Evolutionary conservation across 2,329 filamentous ascomycete genomes (phyloP), one percentile per base, ranked within the genome.

Genomic region (Calonectria pseudoturangicola): DNA sequence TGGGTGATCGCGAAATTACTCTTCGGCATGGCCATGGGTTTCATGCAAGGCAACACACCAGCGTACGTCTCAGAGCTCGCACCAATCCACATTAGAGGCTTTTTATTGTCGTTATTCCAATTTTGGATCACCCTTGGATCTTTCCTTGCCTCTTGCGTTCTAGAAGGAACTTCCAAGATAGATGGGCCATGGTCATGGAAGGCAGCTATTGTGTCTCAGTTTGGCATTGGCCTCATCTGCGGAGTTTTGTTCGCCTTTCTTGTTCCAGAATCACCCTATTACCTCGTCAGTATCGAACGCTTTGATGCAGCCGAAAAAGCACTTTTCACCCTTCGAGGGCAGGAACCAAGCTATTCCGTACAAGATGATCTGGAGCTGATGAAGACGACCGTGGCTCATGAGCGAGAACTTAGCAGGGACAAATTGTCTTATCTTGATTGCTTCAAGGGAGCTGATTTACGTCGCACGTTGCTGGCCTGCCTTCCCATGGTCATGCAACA

Each of bases 11-110:
- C 54, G 3, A 58, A 58, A 41, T 27, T 58, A 13, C 3, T 58
- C 16, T 58, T 58, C 7, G 54, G 54, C 2, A 58, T 58, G 54
- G 54, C 33, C n/a, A 58, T 58, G 54, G 54, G 54, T 58, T 58
- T 58, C 12, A 58, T 58, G 54, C 54, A 58, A 27, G 54, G 54
- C 2, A 58, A 58, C 10, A 58, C 54, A 8, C 54, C 33, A 58
- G 21, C 54, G 13, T 41, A 58, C 1, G 54, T 58, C n/a, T 58
- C 54, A 25, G 54, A 41, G 33, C 33, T 58, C 1, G 33, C 54
- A 25, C 54, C 54, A 58, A 27, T 41, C 1, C 30, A 41, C 8
- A 58, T 58, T 7, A 15, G 54, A 58, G 54, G 54, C 25, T 58
- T 58, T 16, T n/a, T 58, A 5, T 36, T 58, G 10, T 56, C 51